These are phyloP conservation scores for Cyclotella baltica DNA, from an alignment of 108 stramenopile genomes.

Conservation along the genomic window DNA sequence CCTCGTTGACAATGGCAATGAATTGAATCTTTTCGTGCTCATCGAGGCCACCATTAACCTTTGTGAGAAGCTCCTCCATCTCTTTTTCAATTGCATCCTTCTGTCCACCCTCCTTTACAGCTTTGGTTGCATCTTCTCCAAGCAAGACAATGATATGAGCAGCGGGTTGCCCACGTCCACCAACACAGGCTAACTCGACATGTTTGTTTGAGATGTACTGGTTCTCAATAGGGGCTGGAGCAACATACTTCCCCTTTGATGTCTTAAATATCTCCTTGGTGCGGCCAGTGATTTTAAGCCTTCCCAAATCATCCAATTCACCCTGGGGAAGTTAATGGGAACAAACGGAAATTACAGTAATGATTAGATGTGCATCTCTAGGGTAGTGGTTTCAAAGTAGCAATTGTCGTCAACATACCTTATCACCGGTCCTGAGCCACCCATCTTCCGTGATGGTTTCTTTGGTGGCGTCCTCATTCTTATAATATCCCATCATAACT, in stretches of 20 bases:
- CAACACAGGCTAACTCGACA: constrained; percentile 78
- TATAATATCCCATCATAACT: constrained; percentile 84
- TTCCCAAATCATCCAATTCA: constrained; percentile 73
- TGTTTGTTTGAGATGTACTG: constrained; percentile 55
- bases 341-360: too few species aligned
- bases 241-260: constrained; percentile 84
- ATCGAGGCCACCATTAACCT: constrained; percentile 67
- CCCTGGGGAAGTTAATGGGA: too few species aligned
- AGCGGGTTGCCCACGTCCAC: constrained; percentile 70
- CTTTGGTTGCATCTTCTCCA: constrained; percentile 64
- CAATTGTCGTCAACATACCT: too few species aligned
- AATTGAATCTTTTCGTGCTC: constrained; percentile 71
- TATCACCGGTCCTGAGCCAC: constrained; percentile 90
- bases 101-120: constrained; percentile 34
- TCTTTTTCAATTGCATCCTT: constrained; percentile 59
- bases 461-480: constrained; percentile 84
- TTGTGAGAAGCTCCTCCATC: constrained; percentile 59
- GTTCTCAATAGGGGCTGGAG: constrained; percentile 84
- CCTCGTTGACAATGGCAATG: constrained; percentile 79
- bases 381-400: too few species aligned
- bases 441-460: constrained; percentile 86
- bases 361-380: too few species aligned
- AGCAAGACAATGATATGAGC: constrained; percentile 72
- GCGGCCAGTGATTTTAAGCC: constrained; percentile 89
- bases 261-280: constrained; percentile 90